Conservation (phyloP, 495 filamentous ascomycete species). For the Tuber indicum region DNA sequence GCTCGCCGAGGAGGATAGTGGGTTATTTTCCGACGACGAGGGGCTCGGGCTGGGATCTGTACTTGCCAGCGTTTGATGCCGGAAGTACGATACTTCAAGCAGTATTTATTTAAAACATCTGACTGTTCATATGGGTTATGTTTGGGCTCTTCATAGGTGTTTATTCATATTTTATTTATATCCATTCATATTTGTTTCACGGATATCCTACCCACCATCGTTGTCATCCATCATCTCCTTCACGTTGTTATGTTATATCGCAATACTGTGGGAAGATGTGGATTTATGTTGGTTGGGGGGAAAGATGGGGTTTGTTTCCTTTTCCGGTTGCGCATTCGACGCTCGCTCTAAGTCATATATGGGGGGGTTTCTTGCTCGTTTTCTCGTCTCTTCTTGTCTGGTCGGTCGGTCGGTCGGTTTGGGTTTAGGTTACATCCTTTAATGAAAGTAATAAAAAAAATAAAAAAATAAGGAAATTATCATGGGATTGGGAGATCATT, state of each 20-base stretch:
- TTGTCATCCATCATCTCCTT: background rate
- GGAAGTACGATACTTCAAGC: background rate
- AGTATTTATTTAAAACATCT: slow-evolving; percentile 4
- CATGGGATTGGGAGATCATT: background rate
- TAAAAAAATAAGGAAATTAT: background rate
- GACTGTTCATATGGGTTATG: slow-evolving; percentile 35
- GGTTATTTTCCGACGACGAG: slow-evolving; percentile 26
- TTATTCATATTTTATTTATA: slow-evolving; percentile 5
- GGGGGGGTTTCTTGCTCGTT: background rate
- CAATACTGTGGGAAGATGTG: background rate
- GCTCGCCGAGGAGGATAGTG: slow-evolving; percentile 14
- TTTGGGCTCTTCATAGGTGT: slow-evolving; percentile 18
- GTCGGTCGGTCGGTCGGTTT: background rate
- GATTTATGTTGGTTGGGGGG: background rate
- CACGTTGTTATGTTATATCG: background rate
- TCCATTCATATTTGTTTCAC: background rate
- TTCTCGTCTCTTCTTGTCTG: background rate
- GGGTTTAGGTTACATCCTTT: background rate
- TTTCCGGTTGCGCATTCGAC: background rate
- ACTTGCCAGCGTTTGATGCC: background rate
- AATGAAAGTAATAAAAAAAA: background rate
- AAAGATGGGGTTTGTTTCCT: background rate
- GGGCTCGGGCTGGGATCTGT: slow-evolving; percentile 5
- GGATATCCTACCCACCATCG: background rate
- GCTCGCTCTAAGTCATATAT: background rate